phyloP scores from a whole-genome alignment of 352 stramenopile genomes.

The Aphanomyces euteiches region DNA sequence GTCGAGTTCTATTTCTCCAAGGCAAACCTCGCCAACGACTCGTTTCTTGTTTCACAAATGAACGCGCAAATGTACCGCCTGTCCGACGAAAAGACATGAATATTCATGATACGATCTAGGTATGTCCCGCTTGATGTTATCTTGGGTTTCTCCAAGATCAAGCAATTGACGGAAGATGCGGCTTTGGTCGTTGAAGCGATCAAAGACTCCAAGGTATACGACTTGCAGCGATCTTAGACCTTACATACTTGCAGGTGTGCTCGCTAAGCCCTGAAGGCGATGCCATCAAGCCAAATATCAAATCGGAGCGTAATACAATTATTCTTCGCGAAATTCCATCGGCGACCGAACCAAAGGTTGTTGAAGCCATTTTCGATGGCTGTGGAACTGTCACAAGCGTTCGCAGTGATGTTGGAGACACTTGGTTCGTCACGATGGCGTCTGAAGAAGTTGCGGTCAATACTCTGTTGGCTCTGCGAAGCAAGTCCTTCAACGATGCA shows the following conservation, averaged over 20 bases:
- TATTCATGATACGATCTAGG: slow-evolving; percentile 37
- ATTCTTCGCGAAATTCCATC: slow-evolving; percentile 91
- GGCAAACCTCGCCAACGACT: slow-evolving; percentile 79
- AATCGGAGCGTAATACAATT: slow-evolving; percentile 90
- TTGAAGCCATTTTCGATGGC: slow-evolving; percentile 83
- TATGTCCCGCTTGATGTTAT: slow-evolving; percentile 82
- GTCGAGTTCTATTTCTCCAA: slow-evolving; percentile 92
- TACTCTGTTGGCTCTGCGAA: slow-evolving; percentile 81
- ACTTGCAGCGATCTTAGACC: slow-evolving; percentile 64
- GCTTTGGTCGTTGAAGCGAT: slow-evolving; percentile 66
- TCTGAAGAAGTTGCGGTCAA: slow-evolving; percentile 83
- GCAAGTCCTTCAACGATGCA: slow-evolving; percentile 86
- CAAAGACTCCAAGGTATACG: slow-evolving; percentile 53
- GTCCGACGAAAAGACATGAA: background rate
- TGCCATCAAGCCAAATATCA: slow-evolving; percentile 90
- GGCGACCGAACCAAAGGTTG: slow-evolving; percentile 73
- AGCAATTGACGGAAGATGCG: slow-evolving; percentile 68
- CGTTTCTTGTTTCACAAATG: slow-evolving; percentile 87
- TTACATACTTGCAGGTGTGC: slow-evolving; percentile 55
- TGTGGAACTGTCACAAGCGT: slow-evolving; percentile 75
- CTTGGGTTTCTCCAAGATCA: slow-evolving; percentile 81
- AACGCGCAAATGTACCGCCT: slow-evolving; percentile 76
- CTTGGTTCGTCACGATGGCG: slow-evolving; percentile 90
- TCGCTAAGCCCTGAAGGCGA: slow-evolving; percentile 71
- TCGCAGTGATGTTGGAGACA: slow-evolving; percentile 90